Evolutionary conservation across 2,329 filamentous ascomycete genomes (phyloP).

Genomic region (Fusarium tricinctum): DNA sequence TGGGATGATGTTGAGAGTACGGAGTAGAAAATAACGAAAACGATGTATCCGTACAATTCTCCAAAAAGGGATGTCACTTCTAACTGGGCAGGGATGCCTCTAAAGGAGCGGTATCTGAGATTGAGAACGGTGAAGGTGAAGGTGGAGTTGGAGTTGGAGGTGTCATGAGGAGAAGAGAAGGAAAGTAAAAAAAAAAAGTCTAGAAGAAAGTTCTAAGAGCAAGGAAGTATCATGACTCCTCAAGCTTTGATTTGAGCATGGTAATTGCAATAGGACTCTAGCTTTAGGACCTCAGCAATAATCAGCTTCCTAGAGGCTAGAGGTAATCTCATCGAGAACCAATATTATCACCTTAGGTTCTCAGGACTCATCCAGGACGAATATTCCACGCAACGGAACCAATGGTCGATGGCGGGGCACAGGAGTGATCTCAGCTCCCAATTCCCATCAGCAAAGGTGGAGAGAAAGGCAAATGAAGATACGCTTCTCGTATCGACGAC

Average conservation of each 20-base stretch:
- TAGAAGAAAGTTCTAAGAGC: conserved; percentile 2
- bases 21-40: conserved; percentile 7
- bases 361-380: neutral
- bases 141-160: conserved; percentile 24
- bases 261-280: neutral
- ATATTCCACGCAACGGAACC: conserved; percentile 13
- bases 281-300: conserved; percentile 29
- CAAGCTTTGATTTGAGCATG: neutral
- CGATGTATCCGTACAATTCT: neutral
- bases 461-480: conserved; percentile 41
- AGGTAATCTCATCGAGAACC: conserved; percentile 11
- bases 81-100: conserved; percentile 24
- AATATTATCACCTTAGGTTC: conserved; percentile 15
- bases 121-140: conserved; percentile 8
- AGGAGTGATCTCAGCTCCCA: conserved; percentile 32
- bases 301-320: conserved; percentile 2
- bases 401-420: conserved; percentile 34
- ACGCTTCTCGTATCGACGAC: conserved; percentile 12
- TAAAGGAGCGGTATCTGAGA: conserved; percentile 19
- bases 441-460: conserved; percentile 22
- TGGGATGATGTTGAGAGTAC: conserved; percentile 30
- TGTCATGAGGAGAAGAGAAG: conserved; percentile 20
- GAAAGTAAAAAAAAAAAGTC: conserved; percentile 5
- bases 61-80: conserved; percentile 29
- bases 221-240: neutral